Conservation (phyloP, 2,329 filamentous ascomycete genomes). For the Emergomyces pasteurianus region DNA sequence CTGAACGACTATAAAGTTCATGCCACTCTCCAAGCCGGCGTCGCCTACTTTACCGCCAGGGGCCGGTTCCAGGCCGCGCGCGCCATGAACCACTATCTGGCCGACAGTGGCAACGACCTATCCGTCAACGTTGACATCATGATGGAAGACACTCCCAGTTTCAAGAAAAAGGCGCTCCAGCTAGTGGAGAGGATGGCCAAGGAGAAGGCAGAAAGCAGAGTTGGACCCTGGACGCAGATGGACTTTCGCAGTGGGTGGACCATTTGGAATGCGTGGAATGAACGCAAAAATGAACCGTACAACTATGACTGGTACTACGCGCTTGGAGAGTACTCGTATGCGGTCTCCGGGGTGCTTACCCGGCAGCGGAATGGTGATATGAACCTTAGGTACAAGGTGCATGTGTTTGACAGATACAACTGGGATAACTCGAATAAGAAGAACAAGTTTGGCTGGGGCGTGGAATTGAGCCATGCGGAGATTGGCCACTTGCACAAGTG, state of each 20-base stretch:
- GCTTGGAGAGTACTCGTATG: slow-evolving; percentile 1
- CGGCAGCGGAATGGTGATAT: neutral
- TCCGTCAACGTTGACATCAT: neutral
- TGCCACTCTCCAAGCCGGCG: neutral
- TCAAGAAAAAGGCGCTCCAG: neutral
- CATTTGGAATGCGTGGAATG: slow-evolving; percentile 1
- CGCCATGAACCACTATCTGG: neutral
- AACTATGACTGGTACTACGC: slow-evolving; percentile 2
- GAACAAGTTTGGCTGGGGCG: neutral
- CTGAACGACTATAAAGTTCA: neutral
- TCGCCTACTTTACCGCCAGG: neutral
- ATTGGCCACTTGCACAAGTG: slow-evolving; percentile 2
- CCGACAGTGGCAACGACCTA: neutral
- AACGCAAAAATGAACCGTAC: neutral
- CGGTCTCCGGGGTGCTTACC: neutral
- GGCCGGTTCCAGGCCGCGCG: neutral
- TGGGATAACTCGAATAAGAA: slow-evolving; percentile 1
- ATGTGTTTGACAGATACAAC: slow-evolving; percentile 1
- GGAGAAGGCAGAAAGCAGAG: neutral
- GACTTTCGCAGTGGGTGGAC: neutral
- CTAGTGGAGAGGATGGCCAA: neutral
- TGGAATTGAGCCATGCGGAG: neutral
- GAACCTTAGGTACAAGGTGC: neutral
- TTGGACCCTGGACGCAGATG: neutral
- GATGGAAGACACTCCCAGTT: neutral